phyloP scores from a whole-genome alignment of 1,284 basidiomycete genomes.

The Phellopilus nigrolimitatus region DNA sequence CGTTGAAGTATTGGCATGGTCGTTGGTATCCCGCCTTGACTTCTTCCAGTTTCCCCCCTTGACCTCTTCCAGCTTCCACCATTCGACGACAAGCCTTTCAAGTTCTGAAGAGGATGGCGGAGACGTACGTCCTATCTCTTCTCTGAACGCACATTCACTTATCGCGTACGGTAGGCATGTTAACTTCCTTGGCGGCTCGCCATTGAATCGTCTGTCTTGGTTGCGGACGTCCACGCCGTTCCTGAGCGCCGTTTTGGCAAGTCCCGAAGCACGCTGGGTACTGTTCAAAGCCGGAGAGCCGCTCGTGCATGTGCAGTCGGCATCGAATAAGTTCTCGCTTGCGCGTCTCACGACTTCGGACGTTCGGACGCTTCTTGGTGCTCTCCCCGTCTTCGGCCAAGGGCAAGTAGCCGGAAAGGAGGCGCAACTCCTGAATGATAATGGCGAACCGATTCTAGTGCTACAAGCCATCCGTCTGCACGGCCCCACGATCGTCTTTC shows the following conservation, averaged over 20 bases:
- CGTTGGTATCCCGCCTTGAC: neutral
- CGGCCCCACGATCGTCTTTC: constrained; percentile 55
- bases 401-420: constrained; percentile 47
- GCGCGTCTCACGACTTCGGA: constrained; percentile 53
- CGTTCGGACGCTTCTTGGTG: constrained; percentile 42
- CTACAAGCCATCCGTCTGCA: constrained; percentile 65
- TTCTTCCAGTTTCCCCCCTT: neutral
- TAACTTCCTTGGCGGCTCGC: constrained; percentile 74
- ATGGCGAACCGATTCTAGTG: constrained; percentile 36
- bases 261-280: constrained; percentile 65
- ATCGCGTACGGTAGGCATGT: constrained; percentile 28
- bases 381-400: constrained; percentile 61
- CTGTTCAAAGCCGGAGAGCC: constrained; percentile 69
- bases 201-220: constrained; percentile 85
- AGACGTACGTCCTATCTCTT: neutral
- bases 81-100: neutral
- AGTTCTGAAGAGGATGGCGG: neutral
- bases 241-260: constrained; percentile 60
- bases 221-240: constrained; percentile 68
- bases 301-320: constrained; percentile 39
- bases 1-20: too few species aligned
- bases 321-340: constrained; percentile 34
- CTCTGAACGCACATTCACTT: neutral
- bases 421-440: constrained; percentile 30
- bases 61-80: neutral